Percentiles rank a stretch among this genome's conserved stretches.
These are phyloP conservation scores for Persicaria maculosa DNA, from an alignment of 148 eudicot genomes.

Conservation along the genomic window DNA sequence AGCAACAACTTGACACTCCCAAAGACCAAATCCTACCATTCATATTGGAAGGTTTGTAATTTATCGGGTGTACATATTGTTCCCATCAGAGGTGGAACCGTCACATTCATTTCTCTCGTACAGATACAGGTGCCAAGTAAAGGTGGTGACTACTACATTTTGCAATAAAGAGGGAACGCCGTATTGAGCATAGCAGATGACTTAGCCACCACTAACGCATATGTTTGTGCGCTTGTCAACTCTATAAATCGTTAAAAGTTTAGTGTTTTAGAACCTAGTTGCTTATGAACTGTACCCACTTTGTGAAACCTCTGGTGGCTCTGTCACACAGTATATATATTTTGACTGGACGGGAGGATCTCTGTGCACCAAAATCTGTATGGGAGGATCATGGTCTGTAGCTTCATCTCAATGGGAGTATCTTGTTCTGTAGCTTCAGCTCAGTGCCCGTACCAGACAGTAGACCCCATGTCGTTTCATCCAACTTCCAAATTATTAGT, in stretches of 20 bases:
- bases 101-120: slow-evolving; percentile 57
- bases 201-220: neutral
- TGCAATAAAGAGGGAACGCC: slow-evolving; percentile 23
- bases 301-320: neutral
- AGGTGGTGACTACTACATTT: slow-evolving; percentile 15
- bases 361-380: no score
- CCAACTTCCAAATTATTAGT: no score
- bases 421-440: no score
- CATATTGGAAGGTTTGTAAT: slow-evolving; percentile 83
- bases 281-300: neutral
- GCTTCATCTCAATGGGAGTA: no score
- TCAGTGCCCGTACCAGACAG: no score
- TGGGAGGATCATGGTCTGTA: no score
- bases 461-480: no score
- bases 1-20: slow-evolving; percentile 32
- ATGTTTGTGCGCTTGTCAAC: neutral
- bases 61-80: slow-evolving; percentile 37
- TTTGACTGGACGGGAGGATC: no score
- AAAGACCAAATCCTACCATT: slow-evolving; percentile 57
- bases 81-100: slow-evolving; percentile 24
- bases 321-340: no score
- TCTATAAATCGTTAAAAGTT: neutral
- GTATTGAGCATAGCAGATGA: neutral
- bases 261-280: neutral
- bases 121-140: slow-evolving; percentile 87